A percentile compares a stretch with the other conserved stretches of the same genome.
Conservation (phyloP, 169 alveolate genomes). For the Cryptosporidium baileyi region DNA sequence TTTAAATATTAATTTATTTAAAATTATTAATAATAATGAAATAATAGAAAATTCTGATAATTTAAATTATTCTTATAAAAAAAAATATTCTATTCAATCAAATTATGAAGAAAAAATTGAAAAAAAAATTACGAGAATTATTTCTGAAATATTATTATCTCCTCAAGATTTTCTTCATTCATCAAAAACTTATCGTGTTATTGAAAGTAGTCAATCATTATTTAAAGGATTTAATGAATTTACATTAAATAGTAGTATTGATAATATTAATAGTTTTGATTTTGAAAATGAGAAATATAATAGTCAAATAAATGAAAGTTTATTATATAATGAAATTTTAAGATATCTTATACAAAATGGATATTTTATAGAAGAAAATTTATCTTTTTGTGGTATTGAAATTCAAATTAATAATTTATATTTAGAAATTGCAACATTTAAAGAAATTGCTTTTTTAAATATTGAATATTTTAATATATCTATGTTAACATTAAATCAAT, state of each 20-base stretch:
- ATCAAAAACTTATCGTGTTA: constrained; percentile 24
- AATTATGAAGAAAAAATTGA: not conserved
- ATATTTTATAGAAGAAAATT: constrained; percentile 31
- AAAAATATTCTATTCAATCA: not conserved
- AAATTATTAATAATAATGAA: not conserved
- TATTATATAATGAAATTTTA: constrained; percentile 50
- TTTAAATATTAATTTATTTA: not conserved
- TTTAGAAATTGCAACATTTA: not conserved
- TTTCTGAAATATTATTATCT: constrained; percentile 6
- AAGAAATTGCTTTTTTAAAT: not conserved
- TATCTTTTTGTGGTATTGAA: constrained; percentile 3
- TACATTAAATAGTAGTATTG: not conserved
- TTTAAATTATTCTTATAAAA: not conserved
- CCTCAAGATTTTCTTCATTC: constrained; percentile 22
- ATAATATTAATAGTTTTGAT: not conserved
- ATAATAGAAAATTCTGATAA: not conserved
- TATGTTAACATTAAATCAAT: not conserved
- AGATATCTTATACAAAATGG: constrained; percentile 22
- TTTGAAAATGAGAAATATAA: constrained; percentile 10
- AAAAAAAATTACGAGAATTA: constrained; percentile 4
- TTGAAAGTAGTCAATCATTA: constrained; percentile 60
- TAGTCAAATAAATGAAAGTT: constrained; percentile 27
- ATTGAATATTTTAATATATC: not conserved
- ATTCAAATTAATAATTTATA: not conserved
- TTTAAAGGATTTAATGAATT: constrained; percentile 22